Evolutionary conservation across 2,329 filamentous ascomycete genomes (phyloP).

Genomic region (Drechslerella coelobrocha): DNA sequence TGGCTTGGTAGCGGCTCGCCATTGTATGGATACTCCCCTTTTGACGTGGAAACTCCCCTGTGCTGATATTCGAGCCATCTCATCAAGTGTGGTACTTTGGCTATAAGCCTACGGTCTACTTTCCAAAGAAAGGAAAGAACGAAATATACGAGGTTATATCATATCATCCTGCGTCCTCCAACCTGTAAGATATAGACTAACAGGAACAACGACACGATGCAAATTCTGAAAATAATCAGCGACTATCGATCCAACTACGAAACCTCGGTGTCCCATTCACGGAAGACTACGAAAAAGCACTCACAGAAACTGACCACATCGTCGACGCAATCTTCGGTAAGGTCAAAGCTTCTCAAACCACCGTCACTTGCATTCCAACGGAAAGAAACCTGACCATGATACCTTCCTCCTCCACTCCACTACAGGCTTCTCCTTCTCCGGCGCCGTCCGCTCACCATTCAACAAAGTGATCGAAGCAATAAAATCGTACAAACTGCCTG

Average conservation of each 20-base stretch:
- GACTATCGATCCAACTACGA: constrained; percentile 81
- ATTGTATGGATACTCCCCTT: constrained; percentile 60
- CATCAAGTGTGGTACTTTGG: constrained; percentile 74
- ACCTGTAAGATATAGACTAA: not conserved
- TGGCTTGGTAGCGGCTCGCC: constrained; percentile 89
- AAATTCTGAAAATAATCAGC: constrained; percentile 61
- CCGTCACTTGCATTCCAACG: not conserved
- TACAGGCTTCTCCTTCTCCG: constrained; percentile 86
- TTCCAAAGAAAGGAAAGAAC: constrained; percentile 88
- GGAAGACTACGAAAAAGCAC: constrained; percentile 74
- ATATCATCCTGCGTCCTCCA: constrained; percentile 51
- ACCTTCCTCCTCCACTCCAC: constrained; percentile 20
- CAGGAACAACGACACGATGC: not conserved
- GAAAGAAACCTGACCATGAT: too few relatives aligned
- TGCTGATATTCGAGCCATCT: not conserved
- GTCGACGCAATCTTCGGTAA: constrained; percentile 91
- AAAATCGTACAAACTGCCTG: constrained; percentile 73
- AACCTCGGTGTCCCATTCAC: constrained; percentile 84
- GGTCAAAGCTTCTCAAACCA: constrained; percentile 46
- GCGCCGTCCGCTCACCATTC: constrained; percentile 92
- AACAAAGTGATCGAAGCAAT: constrained; percentile 78
- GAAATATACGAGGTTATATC: constrained; percentile 79
- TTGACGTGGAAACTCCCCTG: too few relatives aligned
- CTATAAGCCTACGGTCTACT: constrained; percentile 87
- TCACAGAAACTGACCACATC: constrained; percentile 76